phyloP scores from a whole-genome alignment of 441 rosid species.

The Metrosideros polymorpha region DNA sequence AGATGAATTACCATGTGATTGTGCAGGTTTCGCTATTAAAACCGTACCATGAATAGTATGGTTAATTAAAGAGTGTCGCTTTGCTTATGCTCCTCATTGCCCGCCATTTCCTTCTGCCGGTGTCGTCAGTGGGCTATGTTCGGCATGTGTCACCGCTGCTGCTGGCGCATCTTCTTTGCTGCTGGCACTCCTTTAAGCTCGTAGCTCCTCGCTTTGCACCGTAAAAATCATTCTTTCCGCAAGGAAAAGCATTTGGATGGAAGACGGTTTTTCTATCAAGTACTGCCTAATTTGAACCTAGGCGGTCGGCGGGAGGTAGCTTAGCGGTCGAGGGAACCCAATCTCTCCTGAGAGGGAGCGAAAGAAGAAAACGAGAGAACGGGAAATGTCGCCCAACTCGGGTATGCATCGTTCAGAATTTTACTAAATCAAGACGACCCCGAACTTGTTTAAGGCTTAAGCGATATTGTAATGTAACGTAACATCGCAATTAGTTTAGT shows the following conservation, averaged over 20 bases:
- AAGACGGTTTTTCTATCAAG: not conserved
- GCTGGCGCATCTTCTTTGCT: not conserved
- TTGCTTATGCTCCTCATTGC: not conserved
- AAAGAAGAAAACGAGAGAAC: not conserved
- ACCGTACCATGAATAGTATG: not conserved
- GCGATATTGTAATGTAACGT: no score
- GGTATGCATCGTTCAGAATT: not conserved
- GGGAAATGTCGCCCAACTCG: not conserved
- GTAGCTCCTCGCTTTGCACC: not conserved
- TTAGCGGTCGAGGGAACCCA: not conserved
- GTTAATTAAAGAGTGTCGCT: not conserved
- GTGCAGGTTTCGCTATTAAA: not conserved
- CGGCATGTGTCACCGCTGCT: not conserved
- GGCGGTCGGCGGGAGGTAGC: not conserved
- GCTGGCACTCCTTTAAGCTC: not conserved
- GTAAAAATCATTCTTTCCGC: not conserved
- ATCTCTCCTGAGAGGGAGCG: not conserved
- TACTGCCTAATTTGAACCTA: not conserved
- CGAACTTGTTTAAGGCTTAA: not conserved
- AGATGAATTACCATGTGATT: not conserved
- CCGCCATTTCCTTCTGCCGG: not conserved
- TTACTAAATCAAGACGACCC: not conserved
- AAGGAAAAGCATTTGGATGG: not conserved
- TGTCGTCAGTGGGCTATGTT: fast-evolving
- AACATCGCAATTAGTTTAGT: not conserved